These are phyloP conservation scores for Fusarium oligoseptatum DNA, from an alignment of 2,329 filamentous ascomycete genomes.

Conservation along the genomic window DNA sequence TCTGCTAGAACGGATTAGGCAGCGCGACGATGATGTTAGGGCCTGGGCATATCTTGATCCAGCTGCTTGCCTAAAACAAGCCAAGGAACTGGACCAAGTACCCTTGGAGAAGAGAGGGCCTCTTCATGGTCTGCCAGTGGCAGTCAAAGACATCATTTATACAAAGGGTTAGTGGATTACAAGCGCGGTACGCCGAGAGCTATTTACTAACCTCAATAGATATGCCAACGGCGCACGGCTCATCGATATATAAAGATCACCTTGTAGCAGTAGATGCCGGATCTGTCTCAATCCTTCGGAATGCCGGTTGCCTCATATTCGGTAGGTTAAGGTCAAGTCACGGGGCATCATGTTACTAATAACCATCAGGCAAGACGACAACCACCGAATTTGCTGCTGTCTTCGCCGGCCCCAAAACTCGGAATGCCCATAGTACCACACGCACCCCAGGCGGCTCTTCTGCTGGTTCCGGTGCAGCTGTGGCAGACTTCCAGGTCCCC, in stretches of 20 bases:
- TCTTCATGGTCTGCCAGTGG: slow-evolving; percentile 69
- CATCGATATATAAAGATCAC: slow-evolving; percentile 63
- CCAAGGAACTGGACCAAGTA: slow-evolving; percentile 62
- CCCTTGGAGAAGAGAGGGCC: slow-evolving; percentile 63
- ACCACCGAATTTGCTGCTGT: slow-evolving; percentile 70
- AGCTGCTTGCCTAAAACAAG: slow-evolving; percentile 60
- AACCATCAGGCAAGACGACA: slow-evolving; percentile 31
- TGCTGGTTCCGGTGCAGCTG: slow-evolving; percentile 74
- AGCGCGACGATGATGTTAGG: slow-evolving; percentile 59
- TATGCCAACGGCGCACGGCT: slow-evolving; percentile 69
- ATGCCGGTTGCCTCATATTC: slow-evolving; percentile 68
- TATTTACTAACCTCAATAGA: too few species aligned
- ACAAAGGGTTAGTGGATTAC: slow-evolving; percentile 62
- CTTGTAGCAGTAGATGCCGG: slow-evolving; percentile 63
- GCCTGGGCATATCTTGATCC: slow-evolving; percentile 65
- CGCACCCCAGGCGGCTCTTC: slow-evolving; percentile 76
- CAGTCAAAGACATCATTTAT: slow-evolving; percentile 71
- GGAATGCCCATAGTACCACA: slow-evolving; percentile 71
- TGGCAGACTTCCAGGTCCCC: slow-evolving; percentile 74
- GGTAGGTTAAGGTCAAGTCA: slow-evolving; percentile 53
- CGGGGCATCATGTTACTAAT: too few species aligned
- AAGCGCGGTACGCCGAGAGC: accelerated
- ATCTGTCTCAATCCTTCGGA: slow-evolving; percentile 63
- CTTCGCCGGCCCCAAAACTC: slow-evolving; percentile 61
- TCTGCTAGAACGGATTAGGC: slow-evolving; percentile 59